Evolutionary conservation across 2,329 filamentous ascomycete genomes (phyloP), one percentile per base, ranked within the genome.

Genomic region (Gliomastix tumulicola): DNA sequence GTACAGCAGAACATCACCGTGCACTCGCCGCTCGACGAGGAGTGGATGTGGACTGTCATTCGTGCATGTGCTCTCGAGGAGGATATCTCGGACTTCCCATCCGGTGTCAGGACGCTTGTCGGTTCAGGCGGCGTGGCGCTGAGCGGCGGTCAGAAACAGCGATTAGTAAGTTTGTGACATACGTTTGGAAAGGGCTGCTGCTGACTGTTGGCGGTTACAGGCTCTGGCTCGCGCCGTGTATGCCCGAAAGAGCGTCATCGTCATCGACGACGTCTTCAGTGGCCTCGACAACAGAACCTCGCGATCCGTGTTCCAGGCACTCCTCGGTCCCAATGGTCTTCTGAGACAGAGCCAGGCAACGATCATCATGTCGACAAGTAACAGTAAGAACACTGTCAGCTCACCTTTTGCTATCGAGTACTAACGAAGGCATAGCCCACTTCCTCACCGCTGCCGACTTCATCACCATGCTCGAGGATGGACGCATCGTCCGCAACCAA

Each of bases 281-380:
- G 60, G 60, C 0, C 44, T 66, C 3, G 63, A 67, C 35, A 54
- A 58, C 12, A 51, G 60, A 3, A 69, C 66, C 0, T 60, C 65
- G 23, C 53, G 62, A 17, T 49, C 53, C 6, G 59, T 68, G 2
- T 67, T 66, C 39, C 44, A 46, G 0, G 53, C 50, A 0, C 52
- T 68, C 0, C 63, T 69, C 32, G 56, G 60, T 4, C 43, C 36
- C 4, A 42, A 46, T 19, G 62, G 65, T 0, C 39, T 68, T 2
- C 47, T 63, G n/a, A 47, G 49, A 7, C 47, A 48, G 22, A 53
- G 49, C n/a, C 45, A 44, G 1, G 51, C 48, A 0, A 54, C 56
- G 0, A 35, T 55, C 8, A 50, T 63, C 11, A 33, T 63, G 8
- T 50, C 57, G 6, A 63, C 60, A 1, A 59, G 62, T 27, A 47